A percentile compares a stretch with the other conserved stretches of the same genome.
These are phyloP conservation scores for Kurtzmaniella quercitrusa DNA, from an alignment of 1,139 yeast genomes.

Conservation along the genomic window DNA sequence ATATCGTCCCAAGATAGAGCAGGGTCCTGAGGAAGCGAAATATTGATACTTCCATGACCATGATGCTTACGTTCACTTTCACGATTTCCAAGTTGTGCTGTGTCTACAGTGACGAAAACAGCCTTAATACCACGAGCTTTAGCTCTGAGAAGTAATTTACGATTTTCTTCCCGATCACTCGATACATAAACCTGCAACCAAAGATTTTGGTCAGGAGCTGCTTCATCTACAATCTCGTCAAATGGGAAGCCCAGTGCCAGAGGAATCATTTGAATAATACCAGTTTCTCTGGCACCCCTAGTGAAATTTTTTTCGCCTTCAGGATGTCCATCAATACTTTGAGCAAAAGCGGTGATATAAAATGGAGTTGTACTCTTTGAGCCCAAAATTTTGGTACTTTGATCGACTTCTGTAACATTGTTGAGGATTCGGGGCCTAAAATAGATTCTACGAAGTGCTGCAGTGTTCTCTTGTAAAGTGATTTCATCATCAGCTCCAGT, in stretches of 20 bases:
- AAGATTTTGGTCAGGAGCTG: constrained; percentile 20
- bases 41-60: constrained; percentile 2
- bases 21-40: constrained; percentile 3
- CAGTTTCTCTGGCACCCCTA: constrained; percentile 37
- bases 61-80: constrained; percentile 9
- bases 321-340: constrained; percentile 47
- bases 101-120: constrained; percentile 14
- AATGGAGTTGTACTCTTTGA: constrained; percentile 42
- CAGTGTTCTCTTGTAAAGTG: constrained; percentile 72
- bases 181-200: constrained; percentile 38
- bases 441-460: constrained; percentile 72
- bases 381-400: constrained; percentile 47
- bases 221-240: constrained; percentile 49
- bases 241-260: constrained; percentile 47
- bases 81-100: constrained; percentile 15
- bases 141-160: constrained; percentile 8
- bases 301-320: constrained; percentile 50
- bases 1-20: constrained; percentile 9
- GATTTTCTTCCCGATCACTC: constrained; percentile 4
- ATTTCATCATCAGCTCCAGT: constrained; percentile 83
- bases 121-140: constrained; percentile 9
- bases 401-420: constrained; percentile 48
- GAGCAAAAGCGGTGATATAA: constrained; percentile 51
- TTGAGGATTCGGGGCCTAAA: constrained; percentile 70
- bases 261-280: constrained; percentile 49